phyloP scores from a whole-genome alignment of 2,329 filamentous ascomycete genomes.

The Aspergillus clavatus region DNA sequence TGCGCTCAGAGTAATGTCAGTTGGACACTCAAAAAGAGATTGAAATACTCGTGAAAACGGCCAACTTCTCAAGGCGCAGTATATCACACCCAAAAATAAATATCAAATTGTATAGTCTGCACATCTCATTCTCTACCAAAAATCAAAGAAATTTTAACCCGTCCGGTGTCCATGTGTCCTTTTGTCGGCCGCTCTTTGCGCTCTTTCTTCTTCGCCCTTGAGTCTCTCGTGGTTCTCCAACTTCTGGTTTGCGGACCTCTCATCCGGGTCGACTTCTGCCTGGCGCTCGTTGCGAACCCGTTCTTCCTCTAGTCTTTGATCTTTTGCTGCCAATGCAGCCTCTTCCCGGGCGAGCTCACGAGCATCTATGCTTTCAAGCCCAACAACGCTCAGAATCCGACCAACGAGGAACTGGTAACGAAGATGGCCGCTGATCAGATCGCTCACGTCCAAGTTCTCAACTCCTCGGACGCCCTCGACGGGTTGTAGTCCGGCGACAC shows the following conservation, averaged over 20 bases:
- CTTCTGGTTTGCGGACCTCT: conserved; percentile 11
- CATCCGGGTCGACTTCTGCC: conserved; percentile 22
- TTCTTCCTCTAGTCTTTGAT: conserved; percentile 36
- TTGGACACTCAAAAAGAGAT: too few species aligned
- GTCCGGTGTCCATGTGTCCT: too few species aligned
- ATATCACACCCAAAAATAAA: too few species aligned
- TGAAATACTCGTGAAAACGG: too few species aligned
- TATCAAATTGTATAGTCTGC: too few species aligned
- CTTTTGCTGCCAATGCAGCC: conserved; percentile 36
- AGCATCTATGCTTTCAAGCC: conserved; percentile 62
- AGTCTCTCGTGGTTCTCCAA: conserved; percentile 20
- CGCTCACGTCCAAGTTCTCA: conserved; percentile 64
- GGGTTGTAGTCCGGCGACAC: conserved; percentile 76
- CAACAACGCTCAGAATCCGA: conserved; percentile 60
- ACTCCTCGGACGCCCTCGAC: conserved; percentile 50
- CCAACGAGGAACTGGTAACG: conserved; percentile 66
- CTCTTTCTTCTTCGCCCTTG: conserved; percentile 15
- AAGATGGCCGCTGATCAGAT: conserved; percentile 63
- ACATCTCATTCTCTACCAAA: too few species aligned
- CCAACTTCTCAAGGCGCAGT: too few species aligned
- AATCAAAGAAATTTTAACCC: too few species aligned
- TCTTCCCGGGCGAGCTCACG: conserved; percentile 42
- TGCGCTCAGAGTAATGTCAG: too few species aligned
- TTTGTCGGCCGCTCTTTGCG: conserved; percentile 6
- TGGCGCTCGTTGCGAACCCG: conserved; percentile 27